These are phyloP conservation scores for Limnanthes douglasii DNA, from an alignment of 345 rosid genomes.

Conservation along the genomic window DNA sequence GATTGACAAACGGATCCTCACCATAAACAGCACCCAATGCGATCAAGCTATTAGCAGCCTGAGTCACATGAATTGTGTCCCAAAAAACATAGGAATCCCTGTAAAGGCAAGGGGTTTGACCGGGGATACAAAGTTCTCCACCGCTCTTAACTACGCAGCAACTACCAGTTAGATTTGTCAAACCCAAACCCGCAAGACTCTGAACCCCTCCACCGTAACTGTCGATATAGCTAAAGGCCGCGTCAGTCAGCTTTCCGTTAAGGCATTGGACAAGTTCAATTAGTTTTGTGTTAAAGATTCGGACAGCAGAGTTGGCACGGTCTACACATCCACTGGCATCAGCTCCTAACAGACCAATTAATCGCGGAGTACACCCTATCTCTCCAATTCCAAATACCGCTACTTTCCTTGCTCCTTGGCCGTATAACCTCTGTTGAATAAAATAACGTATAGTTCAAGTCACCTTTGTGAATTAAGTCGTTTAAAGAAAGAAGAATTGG, in stretches of 20 bases:
- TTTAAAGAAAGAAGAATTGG: neutral
- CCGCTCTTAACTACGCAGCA: slow-evolving; percentile 13
- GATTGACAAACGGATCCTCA: too few species aligned
- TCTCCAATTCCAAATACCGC: slow-evolving; percentile 10
- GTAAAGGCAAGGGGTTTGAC: slow-evolving; percentile 16
- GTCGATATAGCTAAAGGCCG: slow-evolving; percentile 12
- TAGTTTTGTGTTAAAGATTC: slow-evolving; percentile 12
- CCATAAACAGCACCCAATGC: too few species aligned
- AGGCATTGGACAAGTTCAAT: slow-evolving; percentile 10
- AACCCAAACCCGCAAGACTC: slow-evolving; percentile 3
- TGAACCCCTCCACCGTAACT: slow-evolving; percentile 3
- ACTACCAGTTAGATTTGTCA: slow-evolving; percentile 12
- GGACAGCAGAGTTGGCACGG: slow-evolving; percentile 12
- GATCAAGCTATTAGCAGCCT: slow-evolving; percentile 8
- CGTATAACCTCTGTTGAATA: slow-evolving; percentile 9
- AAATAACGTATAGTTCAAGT: neutral
- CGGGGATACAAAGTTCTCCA: slow-evolving; percentile 15
- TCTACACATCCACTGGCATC: slow-evolving; percentile 9
- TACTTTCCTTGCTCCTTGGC: slow-evolving; percentile 22
- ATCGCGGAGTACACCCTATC: slow-evolving; percentile 16
- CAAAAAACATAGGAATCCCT: slow-evolving; percentile 22
- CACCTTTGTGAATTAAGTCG: neutral
- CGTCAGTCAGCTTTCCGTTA: slow-evolving; percentile 6
- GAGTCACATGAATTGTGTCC: slow-evolving; percentile 42
- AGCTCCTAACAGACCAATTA: neutral